Base-by-base conservation (phyloP, 2,329 filamentous ascomycete species). In the Apiospora marii region DNA sequence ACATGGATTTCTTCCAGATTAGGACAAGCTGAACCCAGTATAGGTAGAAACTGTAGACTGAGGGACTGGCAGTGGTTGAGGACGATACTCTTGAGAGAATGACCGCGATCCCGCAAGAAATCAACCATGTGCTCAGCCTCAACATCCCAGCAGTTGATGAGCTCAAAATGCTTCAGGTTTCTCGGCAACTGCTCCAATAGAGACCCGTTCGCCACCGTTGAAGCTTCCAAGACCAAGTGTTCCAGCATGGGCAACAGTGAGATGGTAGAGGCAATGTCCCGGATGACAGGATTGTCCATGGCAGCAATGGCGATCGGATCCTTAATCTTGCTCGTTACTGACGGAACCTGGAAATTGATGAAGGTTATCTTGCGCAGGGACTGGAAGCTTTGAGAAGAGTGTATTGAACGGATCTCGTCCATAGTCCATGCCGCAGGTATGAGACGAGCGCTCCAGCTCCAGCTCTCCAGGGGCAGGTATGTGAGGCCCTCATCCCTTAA, bases 41-140 rank as follows among this genome's bases (percentile, higher is more conserved):
- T 82, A 0, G 90, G 88, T 8, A 96, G 85, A 77, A 98, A 98
- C 0, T 88, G 90, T 53, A 98, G 83, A 77, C 91, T 92, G 51
- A 98, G 85, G 2, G 92, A 91, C 74, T 94, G 91, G 77, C 97
- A 97, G 82, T 97, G 93, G 70, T 92, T 89, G 6, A 98, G 84
- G 1, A 87, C 88, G 10, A 98, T 86, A 49, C 89, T 88, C 70
- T 88, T 87, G 30, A 98, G 84, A n/a, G 89, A 84, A 30, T 84
- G 82, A 0, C 95, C 95, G 77, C 94, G 91, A 0, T 88, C 88
- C 7, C 85, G 79, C 53, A 98, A 86, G 78, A 93, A 98, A 0
- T 82, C 80, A 37, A 86, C 84, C 30, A 98, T 83, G 73, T 91
- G 87, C 4, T 91, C 87, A 0, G 94, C 92, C 5, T 87, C 90